A percentile compares a stretch with the other conserved stretches of the same genome.
These are phyloP conservation scores for Metschnikowia proteae DNA, from an alignment of 805 yeast species.

Conservation along the genomic window DNA sequence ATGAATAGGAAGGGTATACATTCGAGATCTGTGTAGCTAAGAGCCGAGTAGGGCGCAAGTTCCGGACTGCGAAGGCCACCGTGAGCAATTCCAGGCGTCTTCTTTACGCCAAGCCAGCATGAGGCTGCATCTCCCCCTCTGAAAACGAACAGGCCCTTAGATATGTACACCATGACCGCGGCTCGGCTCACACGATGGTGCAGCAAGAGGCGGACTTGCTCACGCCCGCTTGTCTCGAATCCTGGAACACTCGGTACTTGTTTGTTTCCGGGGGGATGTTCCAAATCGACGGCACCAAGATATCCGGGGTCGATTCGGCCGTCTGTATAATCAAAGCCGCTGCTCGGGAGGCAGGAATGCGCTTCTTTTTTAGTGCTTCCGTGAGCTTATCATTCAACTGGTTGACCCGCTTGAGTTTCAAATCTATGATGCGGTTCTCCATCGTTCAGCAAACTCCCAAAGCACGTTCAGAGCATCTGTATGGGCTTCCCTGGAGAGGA, in stretches of 20 bases:
- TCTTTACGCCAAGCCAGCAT: too few species aligned
- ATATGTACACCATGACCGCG: not conserved
- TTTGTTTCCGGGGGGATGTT: conserved; percentile 31
- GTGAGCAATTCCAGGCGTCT: too few species aligned
- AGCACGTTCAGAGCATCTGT: conserved; percentile 3
- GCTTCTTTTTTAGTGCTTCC: conserved; percentile 48
- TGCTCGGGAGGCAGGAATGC: conserved; percentile 64
- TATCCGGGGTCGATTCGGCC: conserved; percentile 44
- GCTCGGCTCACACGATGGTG: conserved; percentile 21
- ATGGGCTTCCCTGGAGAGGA: not conserved
- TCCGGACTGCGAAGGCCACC: too few species aligned
- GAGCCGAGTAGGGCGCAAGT: not conserved
- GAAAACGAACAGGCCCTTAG: not conserved
- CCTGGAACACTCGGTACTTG: conserved; percentile 27
- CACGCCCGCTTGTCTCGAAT: conserved; percentile 11
- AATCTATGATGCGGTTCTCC: conserved; percentile 42
- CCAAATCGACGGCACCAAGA: conserved; percentile 46
- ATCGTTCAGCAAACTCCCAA: conserved; percentile 8
- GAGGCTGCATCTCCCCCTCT: too few species aligned
- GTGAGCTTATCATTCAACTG: conserved; percentile 54
- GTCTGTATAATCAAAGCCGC: conserved; percentile 45
- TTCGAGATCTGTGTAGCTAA: not conserved
- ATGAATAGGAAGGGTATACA: not conserved
- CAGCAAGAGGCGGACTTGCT: conserved; percentile 25
- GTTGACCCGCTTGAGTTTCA: conserved; percentile 58